phyloP scores from a whole-genome alignment of 768 basidiomycete genomes.

The Lactarius deliciosus region DNA sequence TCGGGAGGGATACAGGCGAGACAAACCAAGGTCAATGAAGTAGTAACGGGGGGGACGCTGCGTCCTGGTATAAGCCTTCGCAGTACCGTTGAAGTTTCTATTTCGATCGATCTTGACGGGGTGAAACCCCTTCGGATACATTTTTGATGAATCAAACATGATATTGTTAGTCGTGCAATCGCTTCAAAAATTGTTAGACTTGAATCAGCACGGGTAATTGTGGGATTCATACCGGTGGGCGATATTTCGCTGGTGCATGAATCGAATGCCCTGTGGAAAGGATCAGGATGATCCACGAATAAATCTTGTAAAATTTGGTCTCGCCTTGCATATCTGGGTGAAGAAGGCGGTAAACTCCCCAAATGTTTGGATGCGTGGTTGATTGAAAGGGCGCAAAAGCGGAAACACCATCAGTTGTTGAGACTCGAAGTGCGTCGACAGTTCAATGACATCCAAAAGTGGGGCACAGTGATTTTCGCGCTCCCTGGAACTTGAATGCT shows the following conservation, averaged over 20 bases:
- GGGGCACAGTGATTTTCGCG: conserved; percentile 35
- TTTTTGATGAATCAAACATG: conserved; percentile 33
- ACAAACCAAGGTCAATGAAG: conserved; percentile 35
- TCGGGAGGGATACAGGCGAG: conserved; percentile 31
- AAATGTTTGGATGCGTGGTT: conserved; percentile 38
- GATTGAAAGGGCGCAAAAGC: conserved; percentile 32
- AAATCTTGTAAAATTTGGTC: not conserved
- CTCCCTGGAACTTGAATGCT: conserved; percentile 25
- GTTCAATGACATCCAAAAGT: conserved; percentile 30
- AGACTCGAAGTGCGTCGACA: conserved; percentile 14
- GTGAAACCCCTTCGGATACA: conserved; percentile 37
- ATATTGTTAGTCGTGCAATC: conserved; percentile 29
- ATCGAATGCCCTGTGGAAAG: conserved; percentile 29
- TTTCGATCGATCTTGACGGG: conserved; percentile 27
- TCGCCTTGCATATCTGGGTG: conserved; percentile 39
- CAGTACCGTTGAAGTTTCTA: conserved; percentile 31
- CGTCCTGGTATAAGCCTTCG: conserved; percentile 32
- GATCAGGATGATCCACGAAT: not conserved
- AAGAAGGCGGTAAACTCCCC: conserved; percentile 40
- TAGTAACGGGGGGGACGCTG: conserved; percentile 33
- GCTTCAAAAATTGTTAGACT: conserved; percentile 2
- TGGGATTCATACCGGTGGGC: conserved; percentile 35
- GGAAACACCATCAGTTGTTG: conserved; percentile 39
- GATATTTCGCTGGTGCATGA: conserved; percentile 32
- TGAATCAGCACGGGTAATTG: no score